Evolutionary conservation across 2,329 filamentous ascomycete species (phyloP).

Genomic region (Stemphylium lycopersici): DNA sequence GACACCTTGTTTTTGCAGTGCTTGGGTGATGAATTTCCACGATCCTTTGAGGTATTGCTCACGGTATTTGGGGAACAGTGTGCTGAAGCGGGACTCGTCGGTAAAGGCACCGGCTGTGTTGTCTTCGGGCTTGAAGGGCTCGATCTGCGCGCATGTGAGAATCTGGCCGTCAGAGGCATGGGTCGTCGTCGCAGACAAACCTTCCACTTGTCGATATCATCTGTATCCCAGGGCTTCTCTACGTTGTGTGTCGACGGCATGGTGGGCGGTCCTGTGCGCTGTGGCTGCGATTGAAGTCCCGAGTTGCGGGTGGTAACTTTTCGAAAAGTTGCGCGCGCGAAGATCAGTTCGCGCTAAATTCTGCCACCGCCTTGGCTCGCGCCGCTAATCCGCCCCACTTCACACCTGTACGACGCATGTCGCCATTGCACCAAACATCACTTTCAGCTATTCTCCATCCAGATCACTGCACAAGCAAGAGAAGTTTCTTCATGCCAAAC

Average conservation of each 20-base stretch:
- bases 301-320: conserved; percentile 15
- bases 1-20: conserved; percentile 85
- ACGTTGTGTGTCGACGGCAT: conserved; percentile 92
- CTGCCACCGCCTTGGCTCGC: conserved; percentile 12
- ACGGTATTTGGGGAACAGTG: conserved; percentile 92
- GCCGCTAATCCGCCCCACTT: not conserved
- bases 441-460: not conserved
- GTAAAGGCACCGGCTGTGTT: conserved; percentile 85
- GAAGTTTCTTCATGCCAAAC: too few species aligned
- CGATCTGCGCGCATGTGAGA: conserved; percentile 59
- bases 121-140: conserved; percentile 83
- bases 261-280: conserved; percentile 6
- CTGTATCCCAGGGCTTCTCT: conserved; percentile 80
- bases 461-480: too few species aligned
- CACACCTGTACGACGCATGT: not conserved
- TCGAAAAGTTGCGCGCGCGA: conserved; percentile 12
- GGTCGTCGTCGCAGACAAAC: conserved; percentile 46
- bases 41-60: conserved; percentile 91
- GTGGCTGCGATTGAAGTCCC: not conserved
- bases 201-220: conserved; percentile 98
- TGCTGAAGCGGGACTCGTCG: conserved; percentile 89
- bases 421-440: not conserved
- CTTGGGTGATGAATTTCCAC: conserved; percentile 88
- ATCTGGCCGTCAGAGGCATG: not conserved
- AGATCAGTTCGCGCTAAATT: conserved; percentile 9